A percentile compares a stretch with the other conserved stretches of the same genome.
Conservation (phyloP, 106 monocot species). For the Chionographis japonica region DNA sequence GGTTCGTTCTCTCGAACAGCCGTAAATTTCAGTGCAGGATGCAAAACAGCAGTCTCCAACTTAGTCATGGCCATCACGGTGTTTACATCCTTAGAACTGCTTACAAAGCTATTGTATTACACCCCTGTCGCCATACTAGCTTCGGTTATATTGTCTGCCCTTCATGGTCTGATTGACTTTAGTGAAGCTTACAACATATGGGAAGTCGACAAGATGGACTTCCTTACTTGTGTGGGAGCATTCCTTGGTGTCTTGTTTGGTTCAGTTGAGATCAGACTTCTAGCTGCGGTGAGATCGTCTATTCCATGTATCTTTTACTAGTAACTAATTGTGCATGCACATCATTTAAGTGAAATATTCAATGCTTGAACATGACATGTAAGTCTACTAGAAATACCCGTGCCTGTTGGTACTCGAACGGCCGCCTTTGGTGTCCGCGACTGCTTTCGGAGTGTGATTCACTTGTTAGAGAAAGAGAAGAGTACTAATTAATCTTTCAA, state of each 20-base stretch:
- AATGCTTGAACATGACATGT: too few species aligned
- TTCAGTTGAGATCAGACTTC: conserved; percentile 68
- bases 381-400: too few species aligned
- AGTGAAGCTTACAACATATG: conserved; percentile 51
- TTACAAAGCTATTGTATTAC: conserved; percentile 58
- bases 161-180: conserved; percentile 56
- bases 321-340: too few species aligned
- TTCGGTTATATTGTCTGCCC: conserved; percentile 65
- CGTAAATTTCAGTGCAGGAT: conserved; percentile 69
- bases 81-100: conserved; percentile 43
- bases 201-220: conserved; percentile 71
- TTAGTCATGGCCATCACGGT: conserved; percentile 64
- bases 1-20: conserved; percentile 75
- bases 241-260: conserved; percentile 68
- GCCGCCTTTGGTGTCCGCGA: too few species aligned
- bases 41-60: conserved; percentile 63
- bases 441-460: too few species aligned
- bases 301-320: too few species aligned
- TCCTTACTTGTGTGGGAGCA: conserved; percentile 50
- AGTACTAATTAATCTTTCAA: too few species aligned
- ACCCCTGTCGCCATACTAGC: conserved; percentile 60
- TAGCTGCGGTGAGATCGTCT: not conserved
- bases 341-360: too few species aligned
- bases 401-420: too few species aligned
- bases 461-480: too few species aligned